Conservation (phyloP, 345 rosid species). For the Eucalyptus microcorys region DNA sequence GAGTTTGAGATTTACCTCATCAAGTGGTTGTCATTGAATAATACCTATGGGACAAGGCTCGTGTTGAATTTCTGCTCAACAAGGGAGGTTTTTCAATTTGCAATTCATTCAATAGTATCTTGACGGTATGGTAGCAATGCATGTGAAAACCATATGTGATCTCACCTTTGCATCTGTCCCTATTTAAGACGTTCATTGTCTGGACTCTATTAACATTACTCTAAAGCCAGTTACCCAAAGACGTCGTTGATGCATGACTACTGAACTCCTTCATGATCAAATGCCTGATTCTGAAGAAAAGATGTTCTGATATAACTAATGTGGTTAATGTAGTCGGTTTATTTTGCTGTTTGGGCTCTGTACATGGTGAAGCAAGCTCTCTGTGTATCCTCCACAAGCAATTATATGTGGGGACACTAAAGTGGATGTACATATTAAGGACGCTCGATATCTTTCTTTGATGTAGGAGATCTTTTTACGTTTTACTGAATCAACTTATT, state of each 20-base stretch:
- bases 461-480: neutral
- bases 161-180: neutral
- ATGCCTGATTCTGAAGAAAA: neutral
- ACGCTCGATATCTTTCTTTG: neutral
- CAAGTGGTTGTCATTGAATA: neutral
- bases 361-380: neutral
- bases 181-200: neutral
- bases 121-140: neutral
- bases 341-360: neutral
- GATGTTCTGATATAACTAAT: neutral
- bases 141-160: neutral
- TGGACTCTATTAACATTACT: neutral
- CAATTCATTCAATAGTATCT: neutral
- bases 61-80: neutral
- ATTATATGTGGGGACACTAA: neutral
- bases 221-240: neutral
- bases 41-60: neutral
- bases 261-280: neutral
- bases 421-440: neutral
- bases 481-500: neutral
- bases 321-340: neutral
- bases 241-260: neutral
- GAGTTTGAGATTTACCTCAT: neutral
- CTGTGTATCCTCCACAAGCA: neutral
- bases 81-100: neutral